phyloP scores from a whole-genome alignment of 176 grass and related monocot species.

The Carex cristatella region DNA sequence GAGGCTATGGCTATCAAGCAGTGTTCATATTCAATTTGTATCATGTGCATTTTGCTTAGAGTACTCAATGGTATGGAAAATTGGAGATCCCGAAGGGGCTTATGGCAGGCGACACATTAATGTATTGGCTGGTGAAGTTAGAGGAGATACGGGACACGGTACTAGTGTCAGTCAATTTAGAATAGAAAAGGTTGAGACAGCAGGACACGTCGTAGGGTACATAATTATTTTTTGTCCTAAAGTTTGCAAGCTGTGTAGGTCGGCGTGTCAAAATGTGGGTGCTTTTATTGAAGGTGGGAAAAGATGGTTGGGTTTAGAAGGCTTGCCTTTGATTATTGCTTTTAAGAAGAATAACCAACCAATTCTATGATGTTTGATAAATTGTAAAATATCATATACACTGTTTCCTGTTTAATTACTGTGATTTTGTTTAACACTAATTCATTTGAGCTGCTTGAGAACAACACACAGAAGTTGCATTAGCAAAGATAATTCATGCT shows the following conservation, averaged over 20 bases:
- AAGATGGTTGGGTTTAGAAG: conserved; percentile 12
- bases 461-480: no score
- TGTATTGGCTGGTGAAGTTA: neutral
- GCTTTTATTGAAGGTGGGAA: conserved; percentile 4
- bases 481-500: no score
- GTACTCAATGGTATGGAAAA: neutral
- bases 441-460: no score
- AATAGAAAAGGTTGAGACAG: neutral
- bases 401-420: no score
- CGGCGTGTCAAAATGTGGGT: conserved; percentile 13
- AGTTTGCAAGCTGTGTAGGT: conserved; percentile 8
- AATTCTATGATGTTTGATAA: neutral
- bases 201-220: neutral
- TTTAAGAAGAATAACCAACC: neutral
- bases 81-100: neutral
- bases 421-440: no score
- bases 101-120: neutral
- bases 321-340: neutral
- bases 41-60: neutral
- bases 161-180: neutral
- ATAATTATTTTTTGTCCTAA: conserved; percentile 2
- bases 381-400: no score
- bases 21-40: neutral
- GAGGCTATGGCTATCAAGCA: neutral
- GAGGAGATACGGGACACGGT: neutral